A percentile compares a stretch with the other conserved stretches of the same genome.
phyloP scores from a whole-genome alignment of 495 filamentous ascomycete genomes.

The Tuber borchii region DNA sequence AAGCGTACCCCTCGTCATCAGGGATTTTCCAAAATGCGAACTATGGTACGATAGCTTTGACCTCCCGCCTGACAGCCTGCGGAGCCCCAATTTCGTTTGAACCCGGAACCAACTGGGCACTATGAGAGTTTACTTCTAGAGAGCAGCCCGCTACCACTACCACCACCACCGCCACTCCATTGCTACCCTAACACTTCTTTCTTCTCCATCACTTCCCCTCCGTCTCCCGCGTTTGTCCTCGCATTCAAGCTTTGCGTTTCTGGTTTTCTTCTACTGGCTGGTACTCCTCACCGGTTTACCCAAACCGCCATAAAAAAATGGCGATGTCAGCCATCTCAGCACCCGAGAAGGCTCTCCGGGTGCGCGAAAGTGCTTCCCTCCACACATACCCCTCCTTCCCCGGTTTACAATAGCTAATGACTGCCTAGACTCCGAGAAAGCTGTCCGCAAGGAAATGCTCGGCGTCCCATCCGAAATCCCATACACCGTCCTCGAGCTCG shows the following conservation, averaged over 20 bases:
- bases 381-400: background rate
- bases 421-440: slow-evolving; percentile 35
- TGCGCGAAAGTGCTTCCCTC: slow-evolving; percentile 31
- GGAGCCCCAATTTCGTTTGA: background rate
- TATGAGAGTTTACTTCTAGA: background rate
- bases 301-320: slow-evolving; percentile 5
- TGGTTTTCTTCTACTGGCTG: background rate
- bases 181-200: background rate
- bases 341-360: slow-evolving; percentile 29
- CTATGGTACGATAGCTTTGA: background rate
- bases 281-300: background rate
- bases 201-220: background rate
- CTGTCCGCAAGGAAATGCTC: slow-evolving; percentile 42
- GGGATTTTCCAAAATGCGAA: background rate
- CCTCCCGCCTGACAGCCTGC: background rate
- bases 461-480: slow-evolving; percentile 43
- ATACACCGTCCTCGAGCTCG: slow-evolving; percentile 80
- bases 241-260: background rate
- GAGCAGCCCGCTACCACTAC: background rate
- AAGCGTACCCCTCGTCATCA: background rate
- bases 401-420: background rate
- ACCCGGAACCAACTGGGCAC: background rate
- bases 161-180: background rate
- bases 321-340: slow-evolving; percentile 33
- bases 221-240: background rate